These are phyloP conservation scores for Hanseniaspora lachancei DNA, from an alignment of 805 yeast genomes.

Conservation along the genomic window DNA sequence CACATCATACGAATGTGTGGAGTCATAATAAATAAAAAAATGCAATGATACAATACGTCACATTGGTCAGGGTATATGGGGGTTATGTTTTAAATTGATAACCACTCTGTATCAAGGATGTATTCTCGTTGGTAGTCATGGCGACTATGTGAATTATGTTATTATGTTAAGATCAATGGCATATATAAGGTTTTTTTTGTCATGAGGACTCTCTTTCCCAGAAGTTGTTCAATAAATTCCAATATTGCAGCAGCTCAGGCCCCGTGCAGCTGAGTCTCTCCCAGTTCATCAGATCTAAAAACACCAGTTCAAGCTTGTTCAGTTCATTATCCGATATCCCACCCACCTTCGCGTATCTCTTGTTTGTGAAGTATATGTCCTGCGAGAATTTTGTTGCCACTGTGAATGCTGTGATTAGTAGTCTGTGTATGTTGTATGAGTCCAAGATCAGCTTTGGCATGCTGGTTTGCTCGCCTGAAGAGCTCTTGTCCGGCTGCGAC, in stretches of 20 bases:
- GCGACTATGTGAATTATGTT: neutral
- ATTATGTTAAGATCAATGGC: neutral
- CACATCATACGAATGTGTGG: neutral
- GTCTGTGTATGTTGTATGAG: conserved; percentile 84
- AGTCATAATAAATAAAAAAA: too few species aligned
- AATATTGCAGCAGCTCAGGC: conserved; percentile 1
- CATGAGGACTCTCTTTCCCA: conserved; percentile 2
- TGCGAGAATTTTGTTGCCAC: conserved; percentile 90
- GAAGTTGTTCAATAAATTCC: conserved; percentile 3
- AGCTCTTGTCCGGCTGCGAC: neutral
- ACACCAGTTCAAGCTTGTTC: conserved; percentile 64
- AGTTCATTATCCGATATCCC: conserved; percentile 88
- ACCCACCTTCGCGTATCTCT: conserved; percentile 90
- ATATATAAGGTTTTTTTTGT: neutral
- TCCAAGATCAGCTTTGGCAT: conserved; percentile 80
- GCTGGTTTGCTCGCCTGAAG: conserved; percentile 37
- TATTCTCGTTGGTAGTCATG: too few species aligned
- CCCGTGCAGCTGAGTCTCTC: conserved; percentile 8
- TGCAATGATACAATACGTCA: too few species aligned
- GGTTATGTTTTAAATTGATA: too few species aligned
- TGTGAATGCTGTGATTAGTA: conserved; percentile 87
- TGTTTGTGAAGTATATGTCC: conserved; percentile 86
- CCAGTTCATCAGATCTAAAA: conserved; percentile 9
- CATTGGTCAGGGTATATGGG: too few species aligned
- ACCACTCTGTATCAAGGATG: too few species aligned